These are phyloP conservation scores for Thraustochytrium sp. DNA, from an alignment of 352 stramenopile genomes.

Conservation along the genomic window DNA sequence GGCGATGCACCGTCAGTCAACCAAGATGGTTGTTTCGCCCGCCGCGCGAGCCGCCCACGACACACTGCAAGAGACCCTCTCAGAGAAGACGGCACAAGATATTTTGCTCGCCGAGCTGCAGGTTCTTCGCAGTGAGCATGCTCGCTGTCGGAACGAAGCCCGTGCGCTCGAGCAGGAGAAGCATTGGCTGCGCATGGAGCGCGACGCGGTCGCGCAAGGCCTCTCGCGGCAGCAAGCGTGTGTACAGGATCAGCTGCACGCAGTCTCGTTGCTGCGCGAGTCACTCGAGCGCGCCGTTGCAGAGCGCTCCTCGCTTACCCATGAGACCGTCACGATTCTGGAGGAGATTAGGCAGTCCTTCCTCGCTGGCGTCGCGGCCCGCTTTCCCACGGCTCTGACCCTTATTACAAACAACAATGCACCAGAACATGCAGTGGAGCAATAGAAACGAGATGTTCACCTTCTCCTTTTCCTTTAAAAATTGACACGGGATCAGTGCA, in stretches of 20 bases:
- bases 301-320: neutral
- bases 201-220: neutral
- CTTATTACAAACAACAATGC: no score
- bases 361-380: no score
- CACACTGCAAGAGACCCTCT: no score
- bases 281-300: neutral
- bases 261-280: neutral
- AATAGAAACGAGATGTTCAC: no score
- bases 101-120: neutral
- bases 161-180: neutral
- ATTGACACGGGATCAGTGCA: no score
- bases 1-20: no score
- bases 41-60: no score
- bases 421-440: no score
- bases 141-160: neutral
- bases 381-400: no score
- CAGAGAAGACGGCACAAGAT: neutral
- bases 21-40: no score
- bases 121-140: neutral
- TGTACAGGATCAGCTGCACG: conserved; percentile 2
- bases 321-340: neutral
- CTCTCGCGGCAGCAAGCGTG: neutral
- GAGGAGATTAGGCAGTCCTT: neutral
- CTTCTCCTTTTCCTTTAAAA: no score
- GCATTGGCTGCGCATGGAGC: neutral